phyloP scores from a whole-genome alignment of 2,329 filamentous ascomycete genomes.

The Drechslerella dactyloides region DNA sequence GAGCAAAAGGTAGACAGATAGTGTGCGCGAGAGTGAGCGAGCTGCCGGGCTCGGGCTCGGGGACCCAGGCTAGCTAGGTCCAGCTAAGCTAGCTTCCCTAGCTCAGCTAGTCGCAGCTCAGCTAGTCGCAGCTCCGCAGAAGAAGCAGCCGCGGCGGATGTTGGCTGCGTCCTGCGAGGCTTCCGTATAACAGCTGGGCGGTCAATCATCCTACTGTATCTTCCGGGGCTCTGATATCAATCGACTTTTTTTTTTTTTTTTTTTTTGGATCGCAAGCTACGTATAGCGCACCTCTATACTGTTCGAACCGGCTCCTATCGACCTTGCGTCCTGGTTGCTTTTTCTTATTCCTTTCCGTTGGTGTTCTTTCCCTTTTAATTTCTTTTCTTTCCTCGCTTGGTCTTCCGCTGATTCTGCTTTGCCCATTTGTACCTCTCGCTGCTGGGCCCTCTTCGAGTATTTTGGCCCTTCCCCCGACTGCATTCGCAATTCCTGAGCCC shows the following conservation, averaged over 20 bases:
- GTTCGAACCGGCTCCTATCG: constrained; percentile 42
- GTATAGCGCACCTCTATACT: constrained; percentile 48
- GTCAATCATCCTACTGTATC: constrained; percentile 27
- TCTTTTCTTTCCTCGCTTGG: constrained; percentile 19
- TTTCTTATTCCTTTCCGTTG: constrained; percentile 1
- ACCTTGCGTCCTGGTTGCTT: constrained; percentile 31
- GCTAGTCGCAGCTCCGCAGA: constrained; percentile 15
- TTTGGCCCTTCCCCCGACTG: constrained; percentile 13
- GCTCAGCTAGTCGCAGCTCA: constrained; percentile 11
- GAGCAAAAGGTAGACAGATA: constrained; percentile 29
- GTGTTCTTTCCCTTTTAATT: neutral
- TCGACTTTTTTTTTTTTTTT: constrained; percentile 16
- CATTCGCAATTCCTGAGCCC: constrained; percentile 43
- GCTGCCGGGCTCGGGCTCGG: neutral
- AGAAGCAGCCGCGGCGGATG: constrained; percentile 32
- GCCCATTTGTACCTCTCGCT: constrained; percentile 17
- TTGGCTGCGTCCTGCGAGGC: constrained; percentile 31
- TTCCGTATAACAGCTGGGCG: constrained; percentile 45
- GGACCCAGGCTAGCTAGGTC: constrained; percentile 23
- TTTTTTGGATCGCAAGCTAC: constrained; percentile 47
- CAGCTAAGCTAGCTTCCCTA: constrained; percentile 3
- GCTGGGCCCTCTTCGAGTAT: constrained; percentile 19
- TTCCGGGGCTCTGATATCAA: constrained; percentile 42
- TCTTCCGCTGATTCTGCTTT: constrained; percentile 21
- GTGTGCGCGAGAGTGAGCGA: constrained; percentile 17